Evolutionary conservation across 352 stramenopile species (phyloP), one percentile per base, ranked within the genome.

Genomic region (Globisporangium apiculatum): DNA sequence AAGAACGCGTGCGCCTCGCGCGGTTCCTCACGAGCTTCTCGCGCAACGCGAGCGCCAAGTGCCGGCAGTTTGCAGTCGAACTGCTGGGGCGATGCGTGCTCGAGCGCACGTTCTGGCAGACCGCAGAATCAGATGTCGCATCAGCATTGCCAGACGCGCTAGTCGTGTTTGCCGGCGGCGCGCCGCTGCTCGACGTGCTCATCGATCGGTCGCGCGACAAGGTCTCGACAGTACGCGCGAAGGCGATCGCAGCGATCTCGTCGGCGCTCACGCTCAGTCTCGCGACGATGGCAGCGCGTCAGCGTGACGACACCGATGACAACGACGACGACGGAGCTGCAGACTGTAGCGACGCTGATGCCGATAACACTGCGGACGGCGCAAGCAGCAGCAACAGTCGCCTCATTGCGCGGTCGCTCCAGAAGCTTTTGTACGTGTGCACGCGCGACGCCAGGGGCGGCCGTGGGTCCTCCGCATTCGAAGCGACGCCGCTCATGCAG

Each of bases 11-110:
- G 11, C 66, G 76, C 7, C 73, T 95, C 1, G 59, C 72, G 9
- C 72, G 75, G 5, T 95, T 95, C 43, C 65, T 95, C 7, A 52
- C 69, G 1, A 94, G 83, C 60, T 95, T 89, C 62, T 87, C 81
- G 5, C 72, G 79, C 48, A 88, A 81, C 42, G 55, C 66, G 1
- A 93, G 88, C 46, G 71, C 86, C 0, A 90, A 91, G 58, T 89
- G 79, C 61, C 67, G 86, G 9, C 83, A 93, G 45, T 95, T 95
- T 57, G 82, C 76, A 4, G 79, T 95, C 9, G 86, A 95, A 48
- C 56, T 93, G 0, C 62, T 89, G 10, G 76, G 78, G 15, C 79
- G 85, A 31, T 68, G 93, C 15, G 67, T 89, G 5, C 51, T 92
- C 3, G 68, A 93, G 56, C 69, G 72, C 8, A 59, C 55, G 11